Percentiles rank a stretch among this genome's conserved stretches.
Conservation (phyloP, 2,329 filamentous ascomycete genomes). For the Hirsutella rhossiliensis region DNA sequence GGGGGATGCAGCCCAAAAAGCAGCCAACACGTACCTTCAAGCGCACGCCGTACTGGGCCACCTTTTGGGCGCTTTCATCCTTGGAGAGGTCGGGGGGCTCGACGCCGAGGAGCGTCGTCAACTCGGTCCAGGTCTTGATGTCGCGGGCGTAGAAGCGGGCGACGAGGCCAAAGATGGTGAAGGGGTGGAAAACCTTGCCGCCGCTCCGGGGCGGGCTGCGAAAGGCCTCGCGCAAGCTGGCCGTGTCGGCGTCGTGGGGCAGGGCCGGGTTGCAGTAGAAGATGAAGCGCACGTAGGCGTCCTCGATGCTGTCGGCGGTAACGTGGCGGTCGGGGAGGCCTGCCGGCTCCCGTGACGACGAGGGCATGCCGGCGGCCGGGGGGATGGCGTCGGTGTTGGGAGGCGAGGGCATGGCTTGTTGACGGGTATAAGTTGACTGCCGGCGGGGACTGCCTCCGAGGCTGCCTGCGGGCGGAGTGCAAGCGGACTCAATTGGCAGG, state of each 20-base stretch:
- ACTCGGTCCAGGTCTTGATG: slow-evolving; percentile 84
- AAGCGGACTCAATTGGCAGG: too few species aligned
- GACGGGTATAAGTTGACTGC: too few species aligned
- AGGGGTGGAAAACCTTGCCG: slow-evolving; percentile 75
- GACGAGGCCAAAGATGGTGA: slow-evolving; percentile 65
- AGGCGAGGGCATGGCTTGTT: too few species aligned
- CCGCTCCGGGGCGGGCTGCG: slow-evolving; percentile 73
- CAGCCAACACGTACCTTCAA: slow-evolving; percentile 53
- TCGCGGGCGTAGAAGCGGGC: slow-evolving; percentile 67
- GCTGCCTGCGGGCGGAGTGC: too few species aligned
- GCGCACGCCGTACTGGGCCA: slow-evolving; percentile 87
- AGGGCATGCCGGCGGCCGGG: neutral
- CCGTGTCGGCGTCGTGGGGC: slow-evolving; percentile 51
- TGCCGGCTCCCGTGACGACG: slow-evolving; percentile 6
- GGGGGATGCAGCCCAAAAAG: neutral
- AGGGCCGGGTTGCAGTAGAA: slow-evolving; percentile 84
- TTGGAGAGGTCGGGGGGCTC: slow-evolving; percentile 72
- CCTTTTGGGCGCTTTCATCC: slow-evolving; percentile 82
- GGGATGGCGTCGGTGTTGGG: neutral
- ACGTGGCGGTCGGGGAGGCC: slow-evolving; percentile 56
- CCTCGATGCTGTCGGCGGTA: slow-evolving; percentile 59
- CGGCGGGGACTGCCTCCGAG: too few species aligned
- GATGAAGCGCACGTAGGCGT: slow-evolving; percentile 76
- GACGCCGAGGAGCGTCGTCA: slow-evolving; percentile 79
- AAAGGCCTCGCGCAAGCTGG: slow-evolving; percentile 63